Evolutionary conservation across 192 early-diverging fungal genomes (phyloP), one percentile per base, ranked within the genome.

Genomic region (Linnemannia elongata): DNA sequence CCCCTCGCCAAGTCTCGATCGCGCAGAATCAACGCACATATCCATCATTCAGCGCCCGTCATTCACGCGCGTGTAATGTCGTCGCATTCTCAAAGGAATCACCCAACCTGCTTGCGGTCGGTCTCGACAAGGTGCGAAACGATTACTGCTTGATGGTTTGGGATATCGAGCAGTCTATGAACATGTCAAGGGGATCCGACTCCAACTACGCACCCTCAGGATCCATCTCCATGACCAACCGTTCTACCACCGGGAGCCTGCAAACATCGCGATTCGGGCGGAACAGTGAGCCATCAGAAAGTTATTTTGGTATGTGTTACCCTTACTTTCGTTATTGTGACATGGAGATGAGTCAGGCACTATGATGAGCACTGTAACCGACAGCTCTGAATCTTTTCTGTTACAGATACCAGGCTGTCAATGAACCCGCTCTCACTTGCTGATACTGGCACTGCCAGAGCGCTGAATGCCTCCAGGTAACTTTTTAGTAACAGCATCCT

Each of bases 41-140:
- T 78, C 88, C 89, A 27, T 77, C 78, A 6, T 80, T 94, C n/a
- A 87, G 82, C 54, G 89, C 88, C 20, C 88, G 88, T 30, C 90
- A 92, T 79, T 89, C 91, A 17, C 88, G 95, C 54, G 88, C 94
- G 1, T 96, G 95, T 78, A 95, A 94, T 83, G 91, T 93, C 47
- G 94, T 97, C 7, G 82, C 92, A 17, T 97, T 96, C 82, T 95
- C 91, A 44, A 89, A 93, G 38, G 82, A 88, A n/a, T 87, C 92
- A 49, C 90, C 93, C 1, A 87, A 90, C 38, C 82, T 94, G 15
- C 80, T 97, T 27, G 93, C 94, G 9, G 89, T 91, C 24, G 96
- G 96, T 15, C 84, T 95, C 6, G 96, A 96, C 41, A 97, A 96
- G 88, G 92, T 91, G 15, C 88, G 94, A 63, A 95, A 95, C 72